phyloP scores from a whole-genome alignment of 768 basidiomycete genomes.

The Hirschioporus abietinus region DNA sequence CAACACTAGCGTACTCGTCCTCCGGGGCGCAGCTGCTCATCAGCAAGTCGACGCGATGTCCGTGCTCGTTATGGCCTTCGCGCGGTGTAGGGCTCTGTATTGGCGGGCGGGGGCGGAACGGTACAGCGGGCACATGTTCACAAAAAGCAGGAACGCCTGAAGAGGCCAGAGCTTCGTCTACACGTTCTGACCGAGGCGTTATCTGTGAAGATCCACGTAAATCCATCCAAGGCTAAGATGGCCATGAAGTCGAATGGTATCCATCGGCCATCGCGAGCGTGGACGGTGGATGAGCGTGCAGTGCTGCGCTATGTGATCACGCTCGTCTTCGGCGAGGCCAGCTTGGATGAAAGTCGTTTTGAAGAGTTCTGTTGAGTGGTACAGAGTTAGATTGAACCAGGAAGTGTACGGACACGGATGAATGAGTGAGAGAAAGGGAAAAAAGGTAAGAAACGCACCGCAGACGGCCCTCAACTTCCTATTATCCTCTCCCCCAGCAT shows the following conservation, averaged over 20 bases:
- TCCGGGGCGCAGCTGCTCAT: constrained; percentile 65
- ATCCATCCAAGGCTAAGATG: constrained; percentile 25
- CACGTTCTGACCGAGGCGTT: no score
- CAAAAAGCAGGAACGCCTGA: no score
- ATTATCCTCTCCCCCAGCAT: constrained; percentile 27
- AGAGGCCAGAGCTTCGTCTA: no score
- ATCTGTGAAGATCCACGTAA: constrained; percentile 11
- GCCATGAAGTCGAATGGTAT: constrained; percentile 38
- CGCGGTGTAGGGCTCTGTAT: not conserved
- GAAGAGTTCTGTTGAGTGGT: constrained; percentile 30
- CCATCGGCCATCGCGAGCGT: constrained; percentile 19
- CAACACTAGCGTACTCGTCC: constrained; percentile 50
- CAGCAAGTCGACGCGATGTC: constrained; percentile 33
- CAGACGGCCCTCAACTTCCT: constrained; percentile 28
- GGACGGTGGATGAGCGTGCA: constrained; percentile 30
- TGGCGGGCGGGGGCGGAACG: not conserved
- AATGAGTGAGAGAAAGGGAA: no score
- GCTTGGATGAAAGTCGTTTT: constrained; percentile 24
- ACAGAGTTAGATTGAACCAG: no score
- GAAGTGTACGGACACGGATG: no score
- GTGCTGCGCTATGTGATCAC: constrained; percentile 27
- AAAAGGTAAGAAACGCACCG: constrained; percentile 22
- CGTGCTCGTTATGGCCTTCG: constrained; percentile 20
- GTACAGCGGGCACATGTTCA: no score
- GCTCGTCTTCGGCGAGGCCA: constrained; percentile 27